Percentiles rank a stretch among this genome's conserved stretches.
These are phyloP conservation scores for Aspergillus incahuasiensis DNA, from an alignment of 495 filamentous ascomycete genomes.

Conservation along the genomic window DNA sequence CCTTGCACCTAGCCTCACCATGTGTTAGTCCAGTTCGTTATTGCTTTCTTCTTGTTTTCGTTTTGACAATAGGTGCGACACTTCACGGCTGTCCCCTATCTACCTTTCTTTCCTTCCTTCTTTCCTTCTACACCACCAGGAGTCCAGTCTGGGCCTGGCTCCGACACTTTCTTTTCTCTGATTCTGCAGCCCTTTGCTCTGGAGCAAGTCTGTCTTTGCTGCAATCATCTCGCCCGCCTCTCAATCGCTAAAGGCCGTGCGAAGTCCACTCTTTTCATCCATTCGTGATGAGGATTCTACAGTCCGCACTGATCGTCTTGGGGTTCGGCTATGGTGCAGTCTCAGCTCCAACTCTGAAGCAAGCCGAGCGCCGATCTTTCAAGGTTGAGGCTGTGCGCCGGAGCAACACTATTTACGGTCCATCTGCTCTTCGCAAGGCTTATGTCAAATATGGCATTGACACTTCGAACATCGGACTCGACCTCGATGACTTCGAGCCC, in stretches of 20 bases:
- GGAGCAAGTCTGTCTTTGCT: slow-evolving; percentile 19
- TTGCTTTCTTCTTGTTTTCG: neutral
- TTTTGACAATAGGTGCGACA: slow-evolving; percentile 11
- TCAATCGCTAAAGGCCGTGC: slow-evolving; percentile 3
- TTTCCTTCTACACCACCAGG: neutral
- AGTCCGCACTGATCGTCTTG: slow-evolving; percentile 27
- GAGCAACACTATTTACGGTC: slow-evolving; percentile 50
- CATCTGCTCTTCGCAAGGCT: slow-evolving; percentile 54
- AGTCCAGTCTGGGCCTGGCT: slow-evolving; percentile 7
- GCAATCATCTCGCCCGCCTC: neutral
- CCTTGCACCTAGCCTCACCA: neutral
- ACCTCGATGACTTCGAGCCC: slow-evolving; percentile 35
- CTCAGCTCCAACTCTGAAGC: slow-evolving; percentile 26
- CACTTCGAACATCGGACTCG: slow-evolving; percentile 22
- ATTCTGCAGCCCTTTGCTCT: slow-evolving; percentile 15
- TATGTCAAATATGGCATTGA: slow-evolving; percentile 59
- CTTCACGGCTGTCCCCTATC: slow-evolving; percentile 14
- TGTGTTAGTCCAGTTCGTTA: neutral
- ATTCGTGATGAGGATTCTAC: slow-evolving; percentile 28
- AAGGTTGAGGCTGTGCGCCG: slow-evolving; percentile 57
- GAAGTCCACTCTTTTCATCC: slow-evolving; percentile 2
- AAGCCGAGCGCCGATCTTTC: slow-evolving; percentile 44
- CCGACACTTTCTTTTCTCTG: slow-evolving; percentile 18
- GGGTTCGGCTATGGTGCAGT: slow-evolving; percentile 37
- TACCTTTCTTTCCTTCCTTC: slow-evolving; percentile 12